Conservation (phyloP, 2,329 filamentous ascomycete species). For the Sarocladiaceae sp. region DNA sequence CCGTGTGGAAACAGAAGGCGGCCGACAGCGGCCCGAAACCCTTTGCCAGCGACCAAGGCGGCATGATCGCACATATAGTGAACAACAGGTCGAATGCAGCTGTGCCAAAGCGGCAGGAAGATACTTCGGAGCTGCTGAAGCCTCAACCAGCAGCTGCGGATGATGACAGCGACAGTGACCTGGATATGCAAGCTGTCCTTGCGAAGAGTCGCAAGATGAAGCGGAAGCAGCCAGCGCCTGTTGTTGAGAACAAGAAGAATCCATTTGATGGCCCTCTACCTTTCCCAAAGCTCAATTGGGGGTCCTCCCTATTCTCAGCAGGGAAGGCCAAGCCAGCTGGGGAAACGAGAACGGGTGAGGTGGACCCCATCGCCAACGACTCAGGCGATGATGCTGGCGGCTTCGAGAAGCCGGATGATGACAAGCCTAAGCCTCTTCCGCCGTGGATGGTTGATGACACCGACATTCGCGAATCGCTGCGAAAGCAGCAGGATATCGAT, state of each 20-base stretch:
- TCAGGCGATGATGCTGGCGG: slow-evolving; percentile 51
- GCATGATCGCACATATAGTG: slow-evolving; percentile 65
- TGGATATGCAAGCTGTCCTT: slow-evolving; percentile 72
- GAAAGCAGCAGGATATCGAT: slow-evolving; percentile 51
- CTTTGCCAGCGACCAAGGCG: slow-evolving; percentile 43
- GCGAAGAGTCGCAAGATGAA: slow-evolving; percentile 61
- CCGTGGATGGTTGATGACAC: slow-evolving; percentile 64
- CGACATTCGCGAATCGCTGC: slow-evolving; percentile 60
- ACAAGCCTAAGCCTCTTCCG: slow-evolving; percentile 55
- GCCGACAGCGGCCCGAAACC: slow-evolving; percentile 43
- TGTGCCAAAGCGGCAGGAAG: slow-evolving; percentile 35
- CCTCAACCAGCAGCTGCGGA: slow-evolving; percentile 16
- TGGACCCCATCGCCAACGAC: slow-evolving; percentile 12
- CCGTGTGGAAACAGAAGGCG: slow-evolving; percentile 51
- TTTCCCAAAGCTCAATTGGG: slow-evolving; percentile 78
- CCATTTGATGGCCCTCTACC: slow-evolving; percentile 75
- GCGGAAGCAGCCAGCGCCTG: slow-evolving; percentile 31
- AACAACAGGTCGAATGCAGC: slow-evolving; percentile 65
- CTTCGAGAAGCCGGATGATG: slow-evolving; percentile 44
- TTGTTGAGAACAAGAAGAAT: slow-evolving; percentile 49
- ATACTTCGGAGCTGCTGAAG: slow-evolving; percentile 7
- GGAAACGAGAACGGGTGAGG: slow-evolving; percentile 12
- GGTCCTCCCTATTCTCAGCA: slow-evolving; percentile 52
- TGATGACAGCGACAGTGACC: slow-evolving; percentile 63
- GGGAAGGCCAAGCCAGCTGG: slow-evolving; percentile 17